A percentile compares a stretch with the other conserved stretches of the same genome.
Evolutionary conservation across 106 monocot species (phyloP).

Genomic region (Agapanthus africanus): DNA sequence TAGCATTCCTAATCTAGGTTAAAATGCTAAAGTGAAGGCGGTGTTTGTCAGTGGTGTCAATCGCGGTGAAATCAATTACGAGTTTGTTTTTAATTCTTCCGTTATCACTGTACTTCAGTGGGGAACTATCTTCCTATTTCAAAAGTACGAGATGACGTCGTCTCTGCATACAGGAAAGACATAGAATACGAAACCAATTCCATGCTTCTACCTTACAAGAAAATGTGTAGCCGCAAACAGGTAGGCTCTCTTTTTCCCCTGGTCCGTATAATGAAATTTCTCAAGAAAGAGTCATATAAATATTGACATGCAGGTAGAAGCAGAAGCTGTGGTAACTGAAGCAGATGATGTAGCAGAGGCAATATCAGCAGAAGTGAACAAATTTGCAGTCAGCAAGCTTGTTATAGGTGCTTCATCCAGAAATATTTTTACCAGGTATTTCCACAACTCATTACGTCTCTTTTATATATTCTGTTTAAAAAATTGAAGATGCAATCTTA

Average conservation of each 20-base stretch:
- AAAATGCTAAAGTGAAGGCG: too few relatives aligned
- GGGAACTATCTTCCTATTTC: constrained; percentile 55
- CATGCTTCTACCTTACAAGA: constrained; percentile 57
- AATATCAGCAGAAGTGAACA: constrained; percentile 41
- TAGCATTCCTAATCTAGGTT: too few relatives aligned
- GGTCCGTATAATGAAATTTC: too few relatives aligned
- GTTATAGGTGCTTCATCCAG: constrained; percentile 63
- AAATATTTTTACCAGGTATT: constrained; percentile 51
- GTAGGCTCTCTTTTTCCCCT: constrained; percentile 18
- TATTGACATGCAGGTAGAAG: constrained; percentile 60
- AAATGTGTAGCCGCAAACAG: constrained; percentile 51
- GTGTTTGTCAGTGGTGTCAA: too few relatives aligned
- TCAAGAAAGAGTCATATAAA: background rate
- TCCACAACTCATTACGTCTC: too few relatives aligned
- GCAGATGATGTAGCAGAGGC: constrained; percentile 64
- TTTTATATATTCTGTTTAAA: too few relatives aligned
- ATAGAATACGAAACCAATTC: constrained; percentile 43
- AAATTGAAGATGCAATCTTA: too few relatives aligned
- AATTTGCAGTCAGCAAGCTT: constrained; percentile 41
- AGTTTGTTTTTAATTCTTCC: too few relatives aligned
- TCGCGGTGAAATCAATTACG: too few relatives aligned
- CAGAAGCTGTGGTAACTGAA: constrained; percentile 52
- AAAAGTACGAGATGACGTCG: constrained; percentile 66
- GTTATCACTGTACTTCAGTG: too few relatives aligned
- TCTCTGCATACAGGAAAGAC: constrained; percentile 55